Conservation (phyloP, 2,329 filamentous ascomycete genomes). For the Pseudogymnoascus sp. region DNA sequence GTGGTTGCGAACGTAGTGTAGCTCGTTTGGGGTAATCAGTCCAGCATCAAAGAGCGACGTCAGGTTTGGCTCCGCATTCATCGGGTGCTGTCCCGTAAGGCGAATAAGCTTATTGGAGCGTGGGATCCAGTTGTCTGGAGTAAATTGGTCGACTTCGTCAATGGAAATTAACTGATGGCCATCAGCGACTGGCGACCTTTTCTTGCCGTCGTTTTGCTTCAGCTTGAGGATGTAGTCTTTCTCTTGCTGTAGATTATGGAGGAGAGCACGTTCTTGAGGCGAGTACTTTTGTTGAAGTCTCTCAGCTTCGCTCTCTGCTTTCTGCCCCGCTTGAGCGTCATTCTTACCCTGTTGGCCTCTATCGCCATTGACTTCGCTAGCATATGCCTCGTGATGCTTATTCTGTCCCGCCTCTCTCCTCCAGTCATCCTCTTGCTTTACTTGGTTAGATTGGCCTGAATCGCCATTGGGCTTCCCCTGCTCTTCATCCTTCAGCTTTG, state of each 20-base stretch:
- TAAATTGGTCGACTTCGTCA: conserved; percentile 43
- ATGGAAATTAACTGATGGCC: conserved; percentile 30
- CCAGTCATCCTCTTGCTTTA: conserved; percentile 16
- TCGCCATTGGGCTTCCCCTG: conserved; percentile 24
- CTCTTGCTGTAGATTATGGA: conserved; percentile 36
- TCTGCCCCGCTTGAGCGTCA: conserved; percentile 19
- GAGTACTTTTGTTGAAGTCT: conserved; percentile 31
- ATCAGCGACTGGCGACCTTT: conserved; percentile 29
- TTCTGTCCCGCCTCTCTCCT: conserved; percentile 14
- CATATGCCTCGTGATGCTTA: conserved; percentile 18
- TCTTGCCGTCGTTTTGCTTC: conserved; percentile 36
- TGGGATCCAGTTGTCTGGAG: conserved; percentile 46
- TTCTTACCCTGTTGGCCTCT: conserved; percentile 22
- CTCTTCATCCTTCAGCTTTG: conserved; percentile 22
- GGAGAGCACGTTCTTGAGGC: conserved; percentile 35
- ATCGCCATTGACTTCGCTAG: conserved; percentile 13
- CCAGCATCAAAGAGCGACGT: conserved; percentile 37
- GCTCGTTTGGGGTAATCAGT: conserved; percentile 41
- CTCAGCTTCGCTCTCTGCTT: conserved; percentile 21
- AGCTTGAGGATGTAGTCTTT: conserved; percentile 34
- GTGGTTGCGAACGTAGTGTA: conserved; percentile 47
- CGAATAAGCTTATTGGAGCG: conserved; percentile 39
- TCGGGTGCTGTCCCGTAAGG: conserved; percentile 43
- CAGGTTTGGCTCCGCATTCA: conserved; percentile 42
- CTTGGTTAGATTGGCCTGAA: conserved; percentile 21